Conservation (phyloP, 2,329 filamentous ascomycete species). For the Stagonosporopsis cucurbitacearum region DNA sequence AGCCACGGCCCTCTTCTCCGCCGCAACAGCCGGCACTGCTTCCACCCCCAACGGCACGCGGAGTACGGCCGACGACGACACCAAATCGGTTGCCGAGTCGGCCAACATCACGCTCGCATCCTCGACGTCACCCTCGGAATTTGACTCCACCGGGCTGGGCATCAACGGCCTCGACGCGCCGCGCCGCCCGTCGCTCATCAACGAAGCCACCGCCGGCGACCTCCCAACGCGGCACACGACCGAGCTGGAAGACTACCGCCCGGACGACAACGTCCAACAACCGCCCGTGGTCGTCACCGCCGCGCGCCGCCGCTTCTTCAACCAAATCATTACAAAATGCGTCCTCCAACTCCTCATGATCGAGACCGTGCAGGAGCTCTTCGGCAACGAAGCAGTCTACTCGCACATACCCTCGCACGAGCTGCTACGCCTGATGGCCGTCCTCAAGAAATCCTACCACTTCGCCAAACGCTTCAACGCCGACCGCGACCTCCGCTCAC, state of each 20-base stretch:
- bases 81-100: conserved; percentile 47
- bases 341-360: conserved; percentile 99
- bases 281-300: conserved; percentile 92
- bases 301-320: conserved; percentile 93
- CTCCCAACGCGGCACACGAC: conserved; percentile 46
- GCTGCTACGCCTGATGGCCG: conserved; percentile 87
- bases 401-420: conserved; percentile 88
- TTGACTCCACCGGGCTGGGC: conserved; percentile 53
- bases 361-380: conserved; percentile 97
- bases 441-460: conserved; percentile 94
- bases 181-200: conserved; percentile 41
- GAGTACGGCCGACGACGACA: conserved; percentile 51
- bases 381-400: conserved; percentile 96
- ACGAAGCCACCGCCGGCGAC: conserved; percentile 42
- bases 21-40: conserved; percentile 62
- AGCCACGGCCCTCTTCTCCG: conserved; percentile 92
- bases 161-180: conserved; percentile 51
- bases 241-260: conserved; percentile 85
- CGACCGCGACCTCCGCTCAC: conserved; percentile 92
- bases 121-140: conserved; percentile 21
- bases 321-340: conserved; percentile 98
- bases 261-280: conserved; percentile 71
- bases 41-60: conserved; percentile 57
- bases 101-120: conserved; percentile 45
- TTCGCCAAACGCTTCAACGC: conserved; percentile 98